Conservation (phyloP, 129 eudicot species). For the Artemisia annua region DNA sequence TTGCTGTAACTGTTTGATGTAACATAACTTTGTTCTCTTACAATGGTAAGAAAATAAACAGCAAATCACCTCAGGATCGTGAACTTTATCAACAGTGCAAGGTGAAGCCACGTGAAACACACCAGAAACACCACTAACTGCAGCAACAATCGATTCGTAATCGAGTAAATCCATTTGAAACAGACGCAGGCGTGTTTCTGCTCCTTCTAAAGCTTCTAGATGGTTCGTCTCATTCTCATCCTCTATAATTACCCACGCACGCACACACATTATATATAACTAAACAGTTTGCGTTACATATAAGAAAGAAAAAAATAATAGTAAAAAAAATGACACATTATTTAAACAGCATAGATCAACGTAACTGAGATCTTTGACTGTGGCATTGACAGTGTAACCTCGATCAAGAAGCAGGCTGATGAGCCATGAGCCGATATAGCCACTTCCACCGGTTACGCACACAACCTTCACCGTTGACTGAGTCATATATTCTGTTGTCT, state of each 20-base stretch:
- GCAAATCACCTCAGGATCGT: slow-evolving; percentile 66
- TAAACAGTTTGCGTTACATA: not conserved
- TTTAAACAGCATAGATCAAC: too few relatives aligned
- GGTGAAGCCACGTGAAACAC: slow-evolving; percentile 95
- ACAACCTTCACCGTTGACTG: slow-evolving; percentile 40
- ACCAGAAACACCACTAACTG: slow-evolving; percentile 62
- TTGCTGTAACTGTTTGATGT: too few relatives aligned
- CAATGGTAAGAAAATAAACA: not conserved
- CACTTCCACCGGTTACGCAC: slow-evolving; percentile 94
- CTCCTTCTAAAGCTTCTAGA: slow-evolving; percentile 67
- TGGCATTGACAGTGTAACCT: slow-evolving; percentile 95
- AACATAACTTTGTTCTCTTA: too few relatives aligned
- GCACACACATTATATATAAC: not conserved
- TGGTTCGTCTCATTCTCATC: slow-evolving; percentile 88
- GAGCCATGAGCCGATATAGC: slow-evolving; percentile 83
- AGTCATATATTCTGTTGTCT: slow-evolving; percentile 8
- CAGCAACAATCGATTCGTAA: slow-evolving; percentile 72
- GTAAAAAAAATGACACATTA: too few relatives aligned
- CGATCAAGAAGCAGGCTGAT: slow-evolving; percentile 81
- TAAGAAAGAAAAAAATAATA: too few relatives aligned
- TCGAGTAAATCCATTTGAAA: slow-evolving; percentile 84
- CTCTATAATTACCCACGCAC: slow-evolving; percentile 30
- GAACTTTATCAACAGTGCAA: slow-evolving; percentile 62
- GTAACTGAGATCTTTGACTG: slow-evolving; percentile 74
- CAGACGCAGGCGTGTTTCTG: slow-evolving; percentile 71